These are phyloP conservation scores for Colletotrichum costaricense DNA, from an alignment of 2,329 filamentous ascomycete genomes.

Conservation along the genomic window DNA sequence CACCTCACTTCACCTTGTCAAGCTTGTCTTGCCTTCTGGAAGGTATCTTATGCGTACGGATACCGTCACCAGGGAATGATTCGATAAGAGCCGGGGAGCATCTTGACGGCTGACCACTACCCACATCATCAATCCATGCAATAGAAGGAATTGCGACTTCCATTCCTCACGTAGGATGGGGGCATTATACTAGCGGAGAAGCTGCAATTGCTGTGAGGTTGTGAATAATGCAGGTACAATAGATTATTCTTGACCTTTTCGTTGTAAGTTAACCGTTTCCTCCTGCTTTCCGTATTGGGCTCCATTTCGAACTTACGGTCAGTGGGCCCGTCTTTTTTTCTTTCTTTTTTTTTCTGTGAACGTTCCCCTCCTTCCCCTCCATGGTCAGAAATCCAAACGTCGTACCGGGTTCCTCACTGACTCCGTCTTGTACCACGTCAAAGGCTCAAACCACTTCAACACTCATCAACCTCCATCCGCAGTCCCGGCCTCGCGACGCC, in stretches of 20 bases:
- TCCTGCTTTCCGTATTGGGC: background rate
- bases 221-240: background rate
- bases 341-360: background rate
- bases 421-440: background rate
- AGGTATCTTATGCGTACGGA: background rate
- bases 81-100: background rate
- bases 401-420: slow-evolving; percentile 3
- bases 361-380: background rate
- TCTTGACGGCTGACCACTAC: background rate
- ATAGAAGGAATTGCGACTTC: background rate
- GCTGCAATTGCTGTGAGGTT: background rate
- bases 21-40: no score
- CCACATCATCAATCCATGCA: background rate
- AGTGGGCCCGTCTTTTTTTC: background rate
- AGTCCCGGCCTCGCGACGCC: slow-evolving; percentile 7
- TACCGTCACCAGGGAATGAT: background rate
- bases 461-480: background rate
- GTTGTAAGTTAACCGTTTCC: background rate
- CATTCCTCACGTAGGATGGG: background rate
- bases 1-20: background rate
- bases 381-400: background rate
- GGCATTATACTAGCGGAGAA: background rate
- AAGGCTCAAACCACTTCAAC: background rate
- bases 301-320: background rate
- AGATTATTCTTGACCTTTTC: background rate